phyloP scores from a whole-genome alignment of 129 eudicot genomes.

The Centaurea solstitialis region DNA sequence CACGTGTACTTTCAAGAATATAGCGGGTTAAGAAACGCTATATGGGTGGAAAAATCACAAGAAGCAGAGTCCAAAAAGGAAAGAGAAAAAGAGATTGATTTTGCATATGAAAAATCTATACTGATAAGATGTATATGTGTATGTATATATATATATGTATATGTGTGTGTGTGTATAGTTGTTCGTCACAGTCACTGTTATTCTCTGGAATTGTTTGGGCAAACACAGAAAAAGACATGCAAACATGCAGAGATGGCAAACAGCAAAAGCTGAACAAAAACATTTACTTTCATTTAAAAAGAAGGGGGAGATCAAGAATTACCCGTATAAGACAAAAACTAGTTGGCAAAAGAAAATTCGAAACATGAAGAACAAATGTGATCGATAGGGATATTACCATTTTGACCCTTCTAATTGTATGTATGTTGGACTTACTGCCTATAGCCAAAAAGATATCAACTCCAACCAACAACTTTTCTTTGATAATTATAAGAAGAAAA shows the following conservation, averaged over 20 bases:
- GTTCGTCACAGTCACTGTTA: conserved; percentile 47
- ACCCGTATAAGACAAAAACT: conserved; percentile 37
- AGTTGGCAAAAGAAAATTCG: not conserved
- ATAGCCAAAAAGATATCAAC: not conserved
- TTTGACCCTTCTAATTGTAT: conserved; percentile 18
- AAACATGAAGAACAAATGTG: not conserved
- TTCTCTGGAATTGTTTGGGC: conserved; percentile 48
- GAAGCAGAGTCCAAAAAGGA: conserved; percentile 26
- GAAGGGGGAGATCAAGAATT: conserved; percentile 27
- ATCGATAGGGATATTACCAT: conserved; percentile 23
- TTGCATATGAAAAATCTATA: conserved; percentile 30
- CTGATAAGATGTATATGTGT: conserved; percentile 30
- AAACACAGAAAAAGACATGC: conserved; percentile 46
- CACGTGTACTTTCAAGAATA: conserved; percentile 37
- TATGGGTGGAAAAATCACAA: not conserved
- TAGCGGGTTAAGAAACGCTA: conserved; percentile 2
- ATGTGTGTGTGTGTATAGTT: conserved; percentile 23
- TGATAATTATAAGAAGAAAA: not conserved
- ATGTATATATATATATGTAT: not conserved
- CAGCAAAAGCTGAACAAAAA: conserved; percentile 38
- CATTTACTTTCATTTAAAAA: conserved; percentile 39
- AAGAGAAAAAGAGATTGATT: conserved; percentile 31
- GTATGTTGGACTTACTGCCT: not conserved
- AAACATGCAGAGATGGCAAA: conserved; percentile 58
- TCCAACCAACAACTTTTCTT: not conserved